A percentile compares a stretch with the other conserved stretches of the same genome.
Conservation (phyloP, 2,329 filamentous ascomycete genomes). For the Aspergillus sp. region DNA sequence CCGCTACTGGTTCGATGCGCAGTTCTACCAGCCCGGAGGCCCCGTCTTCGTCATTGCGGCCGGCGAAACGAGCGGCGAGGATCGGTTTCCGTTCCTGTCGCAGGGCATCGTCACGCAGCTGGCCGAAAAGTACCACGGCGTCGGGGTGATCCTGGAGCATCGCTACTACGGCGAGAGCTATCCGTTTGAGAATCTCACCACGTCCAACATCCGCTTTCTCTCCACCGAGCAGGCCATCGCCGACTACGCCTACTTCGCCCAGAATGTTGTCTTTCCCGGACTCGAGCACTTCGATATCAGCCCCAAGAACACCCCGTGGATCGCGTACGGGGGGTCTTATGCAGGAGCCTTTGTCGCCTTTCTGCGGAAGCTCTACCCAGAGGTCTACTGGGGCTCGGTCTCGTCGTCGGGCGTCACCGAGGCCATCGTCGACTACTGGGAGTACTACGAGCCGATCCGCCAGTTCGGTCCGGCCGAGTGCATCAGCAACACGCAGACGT, state of each 20-base stretch:
- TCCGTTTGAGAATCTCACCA: constrained; percentile 65
- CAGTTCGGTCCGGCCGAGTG: constrained; percentile 61
- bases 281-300: constrained; percentile 67
- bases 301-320: constrained; percentile 65
- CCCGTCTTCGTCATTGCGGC: constrained; percentile 75
- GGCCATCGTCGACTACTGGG: constrained; percentile 75
- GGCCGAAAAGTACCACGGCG: constrained; percentile 66
- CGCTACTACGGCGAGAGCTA: constrained; percentile 81
- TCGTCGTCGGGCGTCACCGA: constrained; percentile 76
- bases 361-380: constrained; percentile 71
- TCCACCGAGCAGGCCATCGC: constrained; percentile 80
- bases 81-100: constrained; percentile 64
- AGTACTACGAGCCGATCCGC: constrained; percentile 61
- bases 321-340: constrained; percentile 82
- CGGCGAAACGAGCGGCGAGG: constrained; percentile 57
- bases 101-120: constrained; percentile 75
- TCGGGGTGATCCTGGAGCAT: constrained; percentile 82
- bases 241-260: constrained; percentile 77
- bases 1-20: constrained; percentile 80
- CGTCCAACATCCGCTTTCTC: constrained; percentile 73
- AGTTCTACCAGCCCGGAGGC: constrained; percentile 72
- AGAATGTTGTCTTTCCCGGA: constrained; percentile 68
- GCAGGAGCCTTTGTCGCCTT: constrained; percentile 78
- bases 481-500: constrained; percentile 61
- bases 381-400: constrained; percentile 76